phyloP scores from a whole-genome alignment of 495 filamentous ascomycete genomes.

The Xylaria grammica region DNA sequence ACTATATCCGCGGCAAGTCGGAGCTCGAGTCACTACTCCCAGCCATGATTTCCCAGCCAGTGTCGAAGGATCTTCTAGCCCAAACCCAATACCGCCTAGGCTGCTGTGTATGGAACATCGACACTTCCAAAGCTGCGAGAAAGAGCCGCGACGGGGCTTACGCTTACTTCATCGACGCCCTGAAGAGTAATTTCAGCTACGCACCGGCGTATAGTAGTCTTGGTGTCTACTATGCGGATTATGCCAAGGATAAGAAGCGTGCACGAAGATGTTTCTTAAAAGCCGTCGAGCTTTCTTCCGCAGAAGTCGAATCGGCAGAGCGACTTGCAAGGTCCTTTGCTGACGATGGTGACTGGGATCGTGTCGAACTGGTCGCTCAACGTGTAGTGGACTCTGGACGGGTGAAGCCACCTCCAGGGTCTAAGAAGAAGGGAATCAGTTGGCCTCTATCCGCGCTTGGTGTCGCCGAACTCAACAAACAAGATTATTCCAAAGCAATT shows the following conservation, averaged over 20 bases:
- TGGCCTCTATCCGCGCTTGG: slow-evolving; percentile 97
- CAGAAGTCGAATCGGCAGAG: slow-evolving; percentile 87
- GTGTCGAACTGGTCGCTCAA: slow-evolving; percentile 90
- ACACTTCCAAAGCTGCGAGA: slow-evolving; percentile 70
- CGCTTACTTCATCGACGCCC: slow-evolving; percentile 77
- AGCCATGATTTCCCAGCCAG: slow-evolving; percentile 28
- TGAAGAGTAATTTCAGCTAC: slow-evolving; percentile 87
- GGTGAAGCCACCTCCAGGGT: slow-evolving; percentile 84
- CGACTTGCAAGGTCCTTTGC: slow-evolving; percentile 84
- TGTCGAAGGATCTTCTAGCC: slow-evolving; percentile 72
- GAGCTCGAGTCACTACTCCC: slow-evolving; percentile 74
- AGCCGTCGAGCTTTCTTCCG: slow-evolving; percentile 89
- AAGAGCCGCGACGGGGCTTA: slow-evolving; percentile 78
- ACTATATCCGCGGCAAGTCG: slow-evolving; percentile 64
- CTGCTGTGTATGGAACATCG: slow-evolving; percentile 83
- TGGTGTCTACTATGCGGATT: slow-evolving; percentile 94
- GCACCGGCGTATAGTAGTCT: slow-evolving; percentile 93
- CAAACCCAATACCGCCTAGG: slow-evolving; percentile 89
- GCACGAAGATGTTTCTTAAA: slow-evolving; percentile 94
- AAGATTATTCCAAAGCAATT: slow-evolving; percentile 85
- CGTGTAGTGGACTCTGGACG: slow-evolving; percentile 92
- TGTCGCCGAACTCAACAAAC: slow-evolving; percentile 94
- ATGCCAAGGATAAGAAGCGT: slow-evolving; percentile 81
- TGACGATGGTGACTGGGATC: slow-evolving; percentile 90
- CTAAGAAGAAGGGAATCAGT: slow-evolving; percentile 86